Conservation (phyloP, 1,284 basidiomycete genomes). For the Heliocybe sulcata region DNA sequence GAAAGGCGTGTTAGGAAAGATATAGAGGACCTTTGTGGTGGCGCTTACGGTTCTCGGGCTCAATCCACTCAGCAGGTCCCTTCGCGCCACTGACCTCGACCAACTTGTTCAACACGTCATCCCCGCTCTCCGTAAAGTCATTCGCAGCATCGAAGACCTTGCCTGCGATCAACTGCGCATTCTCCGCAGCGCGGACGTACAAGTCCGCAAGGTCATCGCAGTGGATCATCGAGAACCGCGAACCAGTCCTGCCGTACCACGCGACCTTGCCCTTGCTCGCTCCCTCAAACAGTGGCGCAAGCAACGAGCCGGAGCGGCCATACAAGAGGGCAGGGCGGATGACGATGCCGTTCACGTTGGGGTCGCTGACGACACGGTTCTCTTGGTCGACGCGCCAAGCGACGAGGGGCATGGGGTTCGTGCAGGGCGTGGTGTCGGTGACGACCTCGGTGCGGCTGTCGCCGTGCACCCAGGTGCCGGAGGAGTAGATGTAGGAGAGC, state of each 20-base stretch:
- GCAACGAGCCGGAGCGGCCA: constrained; percentile 35
- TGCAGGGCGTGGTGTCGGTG: constrained; percentile 28
- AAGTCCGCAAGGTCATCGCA: constrained; percentile 44
- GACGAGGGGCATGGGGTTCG: constrained; percentile 20
- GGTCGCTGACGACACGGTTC: constrained; percentile 23
- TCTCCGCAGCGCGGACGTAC: constrained; percentile 36
- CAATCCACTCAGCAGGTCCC: constrained; percentile 22
- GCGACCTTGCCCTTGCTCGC: constrained; percentile 26
- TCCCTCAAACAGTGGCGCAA: constrained; percentile 29
- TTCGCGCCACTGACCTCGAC: constrained; percentile 32
- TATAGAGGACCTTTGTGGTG: background rate
- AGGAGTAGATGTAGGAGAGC: constrained; percentile 44
- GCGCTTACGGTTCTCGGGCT: constrained; percentile 27
- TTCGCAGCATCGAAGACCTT: constrained; percentile 41
- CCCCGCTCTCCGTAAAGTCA: constrained; percentile 33
- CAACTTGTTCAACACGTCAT: constrained; percentile 35
- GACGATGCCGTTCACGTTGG: constrained; percentile 39
- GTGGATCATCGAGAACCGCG: constrained; percentile 35
- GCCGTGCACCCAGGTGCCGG: constrained; percentile 41
- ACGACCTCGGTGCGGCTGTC: constrained; percentile 25
- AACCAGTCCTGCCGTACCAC: constrained; percentile 34
- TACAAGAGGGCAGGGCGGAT: constrained; percentile 42
- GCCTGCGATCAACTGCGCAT: constrained; percentile 29
- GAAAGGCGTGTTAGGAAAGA: constrained; percentile 14
- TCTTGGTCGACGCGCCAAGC: constrained; percentile 32